Percentiles rank a stretch among this genome's conserved stretches.
Conservation (phyloP, 2,329 filamentous ascomycete genomes). For the Diaporthe citrichinensis region DNA sequence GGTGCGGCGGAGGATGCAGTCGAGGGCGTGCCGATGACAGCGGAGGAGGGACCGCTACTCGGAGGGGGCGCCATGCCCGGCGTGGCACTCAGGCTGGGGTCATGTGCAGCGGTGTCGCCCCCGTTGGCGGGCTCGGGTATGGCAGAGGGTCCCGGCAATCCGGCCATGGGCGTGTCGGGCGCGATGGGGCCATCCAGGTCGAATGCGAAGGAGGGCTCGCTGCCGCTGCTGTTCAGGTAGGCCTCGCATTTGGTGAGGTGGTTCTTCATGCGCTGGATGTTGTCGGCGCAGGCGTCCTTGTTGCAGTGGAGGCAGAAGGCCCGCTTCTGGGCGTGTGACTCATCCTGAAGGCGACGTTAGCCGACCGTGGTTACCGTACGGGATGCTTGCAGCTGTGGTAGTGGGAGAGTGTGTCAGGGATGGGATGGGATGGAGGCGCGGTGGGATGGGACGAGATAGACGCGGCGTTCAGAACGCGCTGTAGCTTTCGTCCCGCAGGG, state of each 20-base stretch:
- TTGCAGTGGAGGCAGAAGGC: constrained; percentile 41
- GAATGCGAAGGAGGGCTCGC: constrained; percentile 37
- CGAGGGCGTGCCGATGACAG: constrained; percentile 1
- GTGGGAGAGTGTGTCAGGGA: neutral
- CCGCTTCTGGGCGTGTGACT: constrained; percentile 39
- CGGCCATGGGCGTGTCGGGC: constrained; percentile 28
- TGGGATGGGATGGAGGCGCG: no score
- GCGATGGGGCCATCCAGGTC: constrained; percentile 38
- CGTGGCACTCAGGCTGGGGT: constrained; percentile 16
- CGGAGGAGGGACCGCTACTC: neutral
- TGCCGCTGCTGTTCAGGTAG: constrained; percentile 36
- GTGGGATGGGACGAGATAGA: neutral
- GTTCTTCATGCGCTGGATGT: constrained; percentile 43
- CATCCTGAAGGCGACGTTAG: constrained; percentile 34
- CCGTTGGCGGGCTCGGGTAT: constrained; percentile 17
- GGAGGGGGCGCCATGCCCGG: constrained; percentile 28
- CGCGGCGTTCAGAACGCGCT: constrained; percentile 33
- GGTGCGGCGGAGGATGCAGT: neutral
- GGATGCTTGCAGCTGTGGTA: neutral
- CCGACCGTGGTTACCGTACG: neutral
- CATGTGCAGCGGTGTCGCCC: constrained; percentile 8
- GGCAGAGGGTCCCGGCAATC: constrained; percentile 12
- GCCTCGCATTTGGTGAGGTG: constrained; percentile 38
- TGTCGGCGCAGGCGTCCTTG: constrained; percentile 41
- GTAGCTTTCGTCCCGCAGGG: neutral